phyloP scores from a whole-genome alignment of 2,329 filamentous ascomycete genomes.

The Hysterium pulicare region DNA sequence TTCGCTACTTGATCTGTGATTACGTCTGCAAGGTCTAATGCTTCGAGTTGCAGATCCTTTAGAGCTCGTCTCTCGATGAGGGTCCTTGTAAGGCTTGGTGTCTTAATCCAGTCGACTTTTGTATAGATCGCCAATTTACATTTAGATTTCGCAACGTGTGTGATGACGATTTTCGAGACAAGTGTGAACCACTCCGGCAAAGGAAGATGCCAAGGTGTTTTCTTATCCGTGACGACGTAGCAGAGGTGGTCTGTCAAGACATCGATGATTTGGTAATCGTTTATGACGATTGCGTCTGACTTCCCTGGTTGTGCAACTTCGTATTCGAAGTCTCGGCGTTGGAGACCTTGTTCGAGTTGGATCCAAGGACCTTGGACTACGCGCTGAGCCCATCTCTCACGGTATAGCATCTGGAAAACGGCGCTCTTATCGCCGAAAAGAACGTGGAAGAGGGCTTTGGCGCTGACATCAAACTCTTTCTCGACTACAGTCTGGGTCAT shows the following conservation, averaged over 20 bases:
- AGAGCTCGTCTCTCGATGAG: conserved; percentile 65
- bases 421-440: conserved; percentile 95
- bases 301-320: conserved; percentile 57
- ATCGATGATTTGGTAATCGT: conserved; percentile 84
- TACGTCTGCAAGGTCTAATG: conserved; percentile 70
- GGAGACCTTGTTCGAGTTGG: conserved; percentile 63
- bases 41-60: conserved; percentile 69
- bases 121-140: conserved; percentile 88
- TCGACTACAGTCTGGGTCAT: conserved; percentile 75
- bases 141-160: conserved; percentile 85
- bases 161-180: conserved; percentile 88
- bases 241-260: conserved; percentile 56
- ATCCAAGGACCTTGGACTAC: conserved; percentile 87
- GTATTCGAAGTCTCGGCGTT: conserved; percentile 79
- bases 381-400: conserved; percentile 52
- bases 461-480: conserved; percentile 81
- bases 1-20: conserved; percentile 74
- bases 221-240: conserved; percentile 64
- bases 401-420: conserved; percentile 87
- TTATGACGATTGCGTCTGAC: conserved; percentile 49
- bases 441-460: conserved; percentile 93
- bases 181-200: conserved; percentile 75
- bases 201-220: conserved; percentile 78
- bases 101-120: conserved; percentile 79
- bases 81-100: conserved; percentile 38